A percentile compares a stretch with the other conserved stretches of the same genome.
Conservation (phyloP, 1,284 basidiomycete genomes). For the Ustilago bromivora region DNA sequence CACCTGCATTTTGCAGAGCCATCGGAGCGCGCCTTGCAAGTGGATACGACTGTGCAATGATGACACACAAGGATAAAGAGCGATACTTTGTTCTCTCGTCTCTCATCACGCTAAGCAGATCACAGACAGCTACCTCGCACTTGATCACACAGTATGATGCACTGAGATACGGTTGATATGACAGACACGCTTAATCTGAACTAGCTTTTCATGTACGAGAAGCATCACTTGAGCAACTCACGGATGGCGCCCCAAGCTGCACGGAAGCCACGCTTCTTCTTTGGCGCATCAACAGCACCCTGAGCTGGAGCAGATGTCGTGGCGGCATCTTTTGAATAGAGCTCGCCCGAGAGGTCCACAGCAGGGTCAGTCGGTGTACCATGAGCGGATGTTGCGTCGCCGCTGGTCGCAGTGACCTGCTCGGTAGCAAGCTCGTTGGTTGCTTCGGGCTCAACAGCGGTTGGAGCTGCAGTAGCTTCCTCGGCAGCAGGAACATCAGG, state of each 20-base stretch:
- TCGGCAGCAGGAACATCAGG: background rate
- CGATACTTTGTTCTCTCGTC: background rate
- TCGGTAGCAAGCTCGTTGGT: background rate
- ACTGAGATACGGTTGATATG: background rate
- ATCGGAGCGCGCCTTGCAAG: background rate
- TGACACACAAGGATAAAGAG: background rate
- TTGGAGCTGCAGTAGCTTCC: background rate
- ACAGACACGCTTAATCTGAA: background rate
- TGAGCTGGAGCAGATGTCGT: background rate
- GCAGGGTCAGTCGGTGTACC: background rate
- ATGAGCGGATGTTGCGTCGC: background rate
- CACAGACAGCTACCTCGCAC: background rate
- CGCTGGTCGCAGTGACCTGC: background rate
- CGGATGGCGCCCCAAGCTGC: constrained; percentile 36
- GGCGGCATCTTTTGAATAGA: constrained; percentile 18
- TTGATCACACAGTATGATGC: background rate
- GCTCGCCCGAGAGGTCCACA: constrained; percentile 24
- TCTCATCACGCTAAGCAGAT: background rate
- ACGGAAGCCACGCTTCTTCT: constrained; percentile 33
- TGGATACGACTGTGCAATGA: background rate
- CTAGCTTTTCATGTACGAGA: background rate
- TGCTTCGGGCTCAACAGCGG: background rate
- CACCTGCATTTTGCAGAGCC: background rate
- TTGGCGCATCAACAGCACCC: background rate
- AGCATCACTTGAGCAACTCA: constrained; percentile 23